Evolutionary conservation across 495 filamentous ascomycete genomes (phyloP), one percentile per base, ranked within the genome.

Genomic region (Viridothelium virens): DNA sequence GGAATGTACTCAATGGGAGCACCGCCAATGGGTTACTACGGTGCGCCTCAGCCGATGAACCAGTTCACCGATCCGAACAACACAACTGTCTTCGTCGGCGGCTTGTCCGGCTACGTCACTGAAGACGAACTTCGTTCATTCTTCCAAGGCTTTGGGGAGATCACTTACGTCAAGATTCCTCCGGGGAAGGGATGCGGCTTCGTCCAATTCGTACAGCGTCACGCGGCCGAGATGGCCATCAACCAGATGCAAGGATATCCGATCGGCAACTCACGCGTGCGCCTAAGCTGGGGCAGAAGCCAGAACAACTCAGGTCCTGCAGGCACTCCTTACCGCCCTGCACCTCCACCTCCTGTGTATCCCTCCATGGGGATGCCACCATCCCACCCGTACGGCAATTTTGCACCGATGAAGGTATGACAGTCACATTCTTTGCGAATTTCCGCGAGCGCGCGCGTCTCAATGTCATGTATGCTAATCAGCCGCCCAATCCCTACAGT

Each of bases 61-160:
- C 94, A 99, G 79, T 99, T 99, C 80, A 99, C 94, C 39, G 94
- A 99, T 72, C 94, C 94, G n/a, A 99, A 99, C 84, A 99, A 99
- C 82, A 99, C 94, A 59, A 99, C 94, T 34, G 94, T 99, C 67
- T 99, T 99, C 73, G 94, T 99, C 67, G 94, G 94, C 71, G 94
- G 94, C 56, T 86, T 99, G 2, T 97, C 92, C 41, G 94, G 94
- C 63, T 99, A 99, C 74, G 94, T 99, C 62, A 99, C 94, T 65
- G 94, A 99, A 81, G 94, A 99, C 75, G 94, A 99, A 81, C 90
- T 99, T 36, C 90, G 94, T 63, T 97, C 92, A 10, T 99, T 99
- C 84, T 99, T 99, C 87, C 94, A 99, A 75, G 94, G 94, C 64
- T 99, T 99, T 73, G 94, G 94, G 62, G 94, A 98, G 73, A 99